Evolutionary conservation across 2,329 filamentous ascomycete species (phyloP).

Genomic region (Graphium sp.): DNA sequence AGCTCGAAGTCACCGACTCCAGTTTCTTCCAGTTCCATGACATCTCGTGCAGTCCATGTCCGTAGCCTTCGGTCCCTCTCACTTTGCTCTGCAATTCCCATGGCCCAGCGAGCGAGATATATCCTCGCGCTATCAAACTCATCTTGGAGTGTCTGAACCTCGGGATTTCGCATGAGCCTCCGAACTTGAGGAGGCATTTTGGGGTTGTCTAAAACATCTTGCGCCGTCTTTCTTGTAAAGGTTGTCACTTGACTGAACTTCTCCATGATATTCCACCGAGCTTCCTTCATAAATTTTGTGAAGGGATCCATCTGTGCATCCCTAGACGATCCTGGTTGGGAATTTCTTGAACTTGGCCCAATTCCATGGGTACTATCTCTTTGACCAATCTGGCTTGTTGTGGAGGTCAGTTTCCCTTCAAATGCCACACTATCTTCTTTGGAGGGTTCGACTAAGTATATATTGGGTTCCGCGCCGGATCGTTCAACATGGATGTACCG

Average conservation of each 20-base stretch:
- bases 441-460: conserved; percentile 79
- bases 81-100: conserved; percentile 96
- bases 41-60: conserved; percentile 86
- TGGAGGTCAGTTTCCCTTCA: conserved; percentile 40
- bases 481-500: conserved; percentile 71
- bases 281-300: conserved; percentile 85
- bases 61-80: conserved; percentile 72
- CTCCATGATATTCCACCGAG: conserved; percentile 90
- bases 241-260: conserved; percentile 96
- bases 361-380: conserved; percentile 15
- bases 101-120: conserved; percentile 92
- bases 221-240: conserved; percentile 80
- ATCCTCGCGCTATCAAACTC: conserved; percentile 94
- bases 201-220: conserved; percentile 82
- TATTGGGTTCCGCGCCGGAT: conserved; percentile 71
- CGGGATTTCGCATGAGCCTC: conserved; percentile 72
- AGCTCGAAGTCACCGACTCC: conserved; percentile 94
- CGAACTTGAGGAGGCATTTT: conserved; percentile 79
- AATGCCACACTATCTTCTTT: conserved; percentile 75
- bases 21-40: conserved; percentile 85
- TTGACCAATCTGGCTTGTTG: conserved; percentile 23
- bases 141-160: conserved; percentile 88
- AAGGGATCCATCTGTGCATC: conserved; percentile 83
- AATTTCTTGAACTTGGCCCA: conserved; percentile 13
- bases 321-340: too few relatives aligned